Evolutionary conservation across 2,329 filamentous ascomycete species (phyloP).

Genomic region (Aureobasidium melanogenum): DNA sequence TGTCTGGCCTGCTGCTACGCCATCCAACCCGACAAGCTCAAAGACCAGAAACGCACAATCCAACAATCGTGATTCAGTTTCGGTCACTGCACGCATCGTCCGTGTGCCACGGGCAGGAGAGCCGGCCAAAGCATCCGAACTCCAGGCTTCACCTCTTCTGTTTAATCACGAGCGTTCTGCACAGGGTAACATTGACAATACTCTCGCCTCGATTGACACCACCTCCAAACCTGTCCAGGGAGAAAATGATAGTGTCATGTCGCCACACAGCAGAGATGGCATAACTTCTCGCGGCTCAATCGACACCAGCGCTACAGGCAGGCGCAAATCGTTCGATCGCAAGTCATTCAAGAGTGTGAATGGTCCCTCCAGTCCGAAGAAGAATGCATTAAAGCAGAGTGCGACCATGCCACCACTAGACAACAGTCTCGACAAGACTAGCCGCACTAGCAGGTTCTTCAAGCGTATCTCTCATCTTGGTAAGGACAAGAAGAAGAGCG

Average conservation of each 20-base stretch:
- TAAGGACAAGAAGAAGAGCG: slow-evolving; percentile 40
- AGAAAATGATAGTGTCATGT: slow-evolving; percentile 4
- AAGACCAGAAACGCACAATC: slow-evolving; percentile 1
- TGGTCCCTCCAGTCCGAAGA: slow-evolving; percentile 5
- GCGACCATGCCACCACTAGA: slow-evolving; percentile 18
- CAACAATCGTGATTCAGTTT: slow-evolving; percentile 63
- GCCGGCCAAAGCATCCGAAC: slow-evolving; percentile 37
- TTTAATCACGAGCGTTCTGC: slow-evolving; percentile 50
- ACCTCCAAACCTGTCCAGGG: neutral
- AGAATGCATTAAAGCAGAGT: slow-evolving; percentile 3
- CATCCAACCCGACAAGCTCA: neutral
- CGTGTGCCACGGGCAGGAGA: slow-evolving; percentile 44
- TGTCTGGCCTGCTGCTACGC: neutral
- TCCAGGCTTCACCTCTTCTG: slow-evolving; percentile 49
- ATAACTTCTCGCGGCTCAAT: neutral
- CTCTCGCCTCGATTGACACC: neutral
- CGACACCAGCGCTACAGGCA: neutral
- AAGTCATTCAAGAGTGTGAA: slow-evolving; percentile 12
- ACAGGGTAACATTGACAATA: slow-evolving; percentile 8
- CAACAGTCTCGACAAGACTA: slow-evolving; percentile 42
- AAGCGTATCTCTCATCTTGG: slow-evolving; percentile 47
- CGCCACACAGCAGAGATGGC: neutral
- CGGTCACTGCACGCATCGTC: slow-evolving; percentile 77
- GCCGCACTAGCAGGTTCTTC: slow-evolving; percentile 53
- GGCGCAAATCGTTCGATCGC: slow-evolving; percentile 13